Evolutionary conservation across 1,139 yeast species (phyloP), one percentile per base, ranked within the genome.

Genomic region (Candida glucosophila): DNA sequence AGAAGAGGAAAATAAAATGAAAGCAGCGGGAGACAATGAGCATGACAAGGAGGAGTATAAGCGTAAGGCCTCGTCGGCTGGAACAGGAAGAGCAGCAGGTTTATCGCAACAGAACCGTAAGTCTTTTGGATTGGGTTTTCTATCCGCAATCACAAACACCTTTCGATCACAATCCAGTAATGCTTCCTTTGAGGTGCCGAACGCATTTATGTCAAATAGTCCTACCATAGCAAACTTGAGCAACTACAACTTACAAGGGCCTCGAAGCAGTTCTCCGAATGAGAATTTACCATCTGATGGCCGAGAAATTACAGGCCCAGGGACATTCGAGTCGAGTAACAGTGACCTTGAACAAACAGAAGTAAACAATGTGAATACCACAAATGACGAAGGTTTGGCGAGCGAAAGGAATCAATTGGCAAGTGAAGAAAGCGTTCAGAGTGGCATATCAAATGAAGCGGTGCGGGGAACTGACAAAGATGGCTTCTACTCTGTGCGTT

Each of bases 401-500:
- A 7, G 13, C 7, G 21, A 19, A n/a, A 19, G 7, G 9, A 13
- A 10, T n/a, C 18, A 8, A 16, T n/a, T 8, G n/a, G 9, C n/a
- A 8, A 16, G 18, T 16, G 9, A 8, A n/a, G 18, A 16, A n/a
- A 8, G n/a, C 8, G 18, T 16, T 8, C 9, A 16, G 18, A 16
- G 18, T 8, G 7, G 7, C 9, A 13, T n/a, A 11, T 19, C 21
- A 8, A 10, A 10, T 11, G 12, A 10, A 10, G 7, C 21, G 12
- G n/a, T n/a, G n/a, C 7, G 7, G 12, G 21, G 12, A 7, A 7
- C 21, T 7, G 80, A 73, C 34, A 61, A 69, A 33, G 75, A 77
- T 42, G 86, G 86, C 1, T 60, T 60, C 22, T 80, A 55, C 43
- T 76, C 93, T 10, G 69, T 86, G 20, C 64, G 95, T 32, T 59